Evolutionary conservation across 1,284 basidiomycete genomes (phyloP).

Genomic region (Hymenochaete sp.): DNA sequence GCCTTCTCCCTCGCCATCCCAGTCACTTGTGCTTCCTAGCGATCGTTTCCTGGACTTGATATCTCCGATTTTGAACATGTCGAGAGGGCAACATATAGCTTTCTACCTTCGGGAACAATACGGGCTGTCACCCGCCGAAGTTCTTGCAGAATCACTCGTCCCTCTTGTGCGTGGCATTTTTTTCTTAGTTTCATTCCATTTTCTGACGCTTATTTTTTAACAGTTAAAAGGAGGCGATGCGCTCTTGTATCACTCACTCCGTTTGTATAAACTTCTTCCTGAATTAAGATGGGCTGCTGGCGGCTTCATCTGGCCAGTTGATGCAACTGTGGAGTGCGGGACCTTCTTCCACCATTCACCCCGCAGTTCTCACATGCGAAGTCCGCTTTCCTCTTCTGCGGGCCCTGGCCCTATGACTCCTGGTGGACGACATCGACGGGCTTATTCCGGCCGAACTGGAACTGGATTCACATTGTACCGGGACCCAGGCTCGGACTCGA

Average conservation of each 20-base stretch:
- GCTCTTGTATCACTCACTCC: conserved; percentile 64
- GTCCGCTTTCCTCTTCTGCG: conserved; percentile 20
- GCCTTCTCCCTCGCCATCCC: conserved; percentile 40
- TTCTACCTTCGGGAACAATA: conserved; percentile 66
- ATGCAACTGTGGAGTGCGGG: conserved; percentile 56
- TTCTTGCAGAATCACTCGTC: conserved; percentile 59
- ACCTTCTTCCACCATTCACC: conserved; percentile 35
- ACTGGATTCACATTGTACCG: conserved; percentile 7
- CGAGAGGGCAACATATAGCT: conserved; percentile 58
- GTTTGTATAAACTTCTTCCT: conserved; percentile 62
- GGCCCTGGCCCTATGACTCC: conserved; percentile 5
- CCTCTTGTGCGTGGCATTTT: conserved; percentile 45
- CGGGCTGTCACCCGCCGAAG: conserved; percentile 61
- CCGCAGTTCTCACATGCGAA: conserved; percentile 28
- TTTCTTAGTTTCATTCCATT: conserved; percentile 2
- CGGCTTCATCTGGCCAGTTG: conserved; percentile 70
- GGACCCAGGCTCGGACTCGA: conserved; percentile 10
- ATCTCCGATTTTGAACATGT: conserved; percentile 59
- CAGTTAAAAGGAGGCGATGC: conserved; percentile 73
- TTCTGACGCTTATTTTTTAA: conserved; percentile 4
- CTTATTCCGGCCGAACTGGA: conserved; percentile 9
- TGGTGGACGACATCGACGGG: conserved; percentile 2
- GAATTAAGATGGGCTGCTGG: conserved; percentile 74
- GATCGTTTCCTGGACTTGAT: conserved; percentile 63
- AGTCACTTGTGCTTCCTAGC: conserved; percentile 61